phyloP scores from a whole-genome alignment of 192 early-diverging fungal genomes.

The Paraglomus brasilianum region DNA sequence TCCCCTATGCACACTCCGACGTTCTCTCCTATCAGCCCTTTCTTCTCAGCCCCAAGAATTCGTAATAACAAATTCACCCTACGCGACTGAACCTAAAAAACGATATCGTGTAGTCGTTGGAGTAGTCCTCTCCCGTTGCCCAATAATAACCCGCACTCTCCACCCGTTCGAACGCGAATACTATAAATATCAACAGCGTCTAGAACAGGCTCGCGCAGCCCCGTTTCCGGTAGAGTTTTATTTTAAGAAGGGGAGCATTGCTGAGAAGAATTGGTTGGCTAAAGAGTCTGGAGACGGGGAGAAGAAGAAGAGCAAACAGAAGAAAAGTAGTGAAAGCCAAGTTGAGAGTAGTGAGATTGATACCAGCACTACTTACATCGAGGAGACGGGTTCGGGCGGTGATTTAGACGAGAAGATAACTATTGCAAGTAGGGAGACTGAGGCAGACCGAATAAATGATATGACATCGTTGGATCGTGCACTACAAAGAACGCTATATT shows the following conservation, averaged over 20 bases:
- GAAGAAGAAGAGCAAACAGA: background rate
- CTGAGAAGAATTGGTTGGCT: slow-evolving; percentile 63
- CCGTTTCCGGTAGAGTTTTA: slow-evolving; percentile 67
- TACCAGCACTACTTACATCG: background rate
- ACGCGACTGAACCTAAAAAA: background rate
- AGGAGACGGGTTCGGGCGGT: slow-evolving; percentile 1
- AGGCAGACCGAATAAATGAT: slow-evolving; percentile 65
- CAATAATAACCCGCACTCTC: slow-evolving; percentile 60
- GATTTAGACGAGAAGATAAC: slow-evolving; percentile 50
- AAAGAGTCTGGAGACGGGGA: slow-evolving; percentile 39
- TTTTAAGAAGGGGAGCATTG: slow-evolving; percentile 75
- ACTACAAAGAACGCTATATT: slow-evolving; percentile 74
- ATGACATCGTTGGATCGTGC: slow-evolving; percentile 72
- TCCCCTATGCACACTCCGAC: too few species aligned
- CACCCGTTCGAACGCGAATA: slow-evolving; percentile 69
- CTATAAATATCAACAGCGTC: slow-evolving; percentile 64
- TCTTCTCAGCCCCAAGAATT: too few species aligned
- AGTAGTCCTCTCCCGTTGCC: slow-evolving; percentile 69
- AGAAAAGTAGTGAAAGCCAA: slow-evolving; percentile 60
- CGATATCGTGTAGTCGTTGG: slow-evolving; percentile 50
- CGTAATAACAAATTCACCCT: too few species aligned
- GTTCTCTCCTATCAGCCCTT: too few species aligned
- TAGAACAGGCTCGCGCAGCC: slow-evolving; percentile 50
- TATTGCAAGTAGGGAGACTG: slow-evolving; percentile 54
- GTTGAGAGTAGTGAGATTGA: slow-evolving; percentile 44